Percentiles rank a stretch among this genome's conserved stretches.
Evolutionary conservation across 805 yeast genomes (phyloP).

Genomic region (Yarrowia sp.): DNA sequence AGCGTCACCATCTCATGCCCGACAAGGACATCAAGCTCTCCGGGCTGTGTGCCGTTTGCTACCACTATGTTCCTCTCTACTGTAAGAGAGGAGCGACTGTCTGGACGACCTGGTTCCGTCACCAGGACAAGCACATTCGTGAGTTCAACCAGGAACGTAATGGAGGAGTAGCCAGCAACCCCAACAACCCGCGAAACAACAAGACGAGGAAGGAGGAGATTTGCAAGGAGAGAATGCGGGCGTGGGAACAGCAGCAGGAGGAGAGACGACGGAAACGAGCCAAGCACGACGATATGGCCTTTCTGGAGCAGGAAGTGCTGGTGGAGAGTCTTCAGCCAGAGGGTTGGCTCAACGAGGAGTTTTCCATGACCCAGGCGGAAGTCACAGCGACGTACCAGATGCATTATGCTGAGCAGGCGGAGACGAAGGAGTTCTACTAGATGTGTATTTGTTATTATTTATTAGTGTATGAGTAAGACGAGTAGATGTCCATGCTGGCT

Average conservation of each 20-base stretch:
- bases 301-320: background rate
- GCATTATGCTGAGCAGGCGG: too few species aligned
- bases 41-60: slow-evolving; percentile 7
- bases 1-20: background rate
- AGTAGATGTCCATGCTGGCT: too few species aligned
- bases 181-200: slow-evolving; percentile 6
- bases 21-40: slow-evolving; percentile 6
- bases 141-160: background rate
- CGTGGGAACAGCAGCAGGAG: background rate
- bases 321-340: background rate
- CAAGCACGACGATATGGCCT: background rate
- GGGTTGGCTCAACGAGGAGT: background rate
- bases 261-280: background rate
- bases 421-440: too few species aligned
- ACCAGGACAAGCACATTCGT: slow-evolving; percentile 22
- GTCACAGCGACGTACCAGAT: background rate
- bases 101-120: slow-evolving; percentile 22
- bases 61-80: background rate
- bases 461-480: too few species aligned
- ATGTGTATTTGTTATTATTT: too few species aligned
- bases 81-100: background rate
- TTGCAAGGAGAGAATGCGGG: background rate
- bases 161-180: background rate
- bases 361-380: background rate
- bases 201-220: background rate